Evolutionary conservation across 768 basidiomycete species (phyloP).

Genomic region (Mrakia blollopis): DNA sequence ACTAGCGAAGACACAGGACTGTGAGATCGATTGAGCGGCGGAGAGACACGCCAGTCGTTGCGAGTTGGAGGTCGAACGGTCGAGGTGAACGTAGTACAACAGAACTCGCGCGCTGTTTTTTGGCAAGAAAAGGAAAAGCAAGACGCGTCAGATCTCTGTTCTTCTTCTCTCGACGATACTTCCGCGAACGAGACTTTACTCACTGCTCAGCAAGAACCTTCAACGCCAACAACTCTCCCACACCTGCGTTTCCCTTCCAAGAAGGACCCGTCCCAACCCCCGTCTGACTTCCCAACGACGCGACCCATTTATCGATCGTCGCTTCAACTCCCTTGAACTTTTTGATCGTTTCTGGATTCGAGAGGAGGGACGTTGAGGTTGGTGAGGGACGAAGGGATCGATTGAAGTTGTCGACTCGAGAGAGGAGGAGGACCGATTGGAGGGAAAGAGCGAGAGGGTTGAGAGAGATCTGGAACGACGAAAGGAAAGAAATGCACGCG

Average conservation of each 20-base stretch:
- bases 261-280: not conserved
- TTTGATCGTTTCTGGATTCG: not conserved
- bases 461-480: not conserved
- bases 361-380: not conserved
- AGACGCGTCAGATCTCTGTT: no score
- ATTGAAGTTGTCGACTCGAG: conserved; percentile 22
- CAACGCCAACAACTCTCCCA: conserved; percentile 24
- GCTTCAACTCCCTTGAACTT: conserved; percentile 20
- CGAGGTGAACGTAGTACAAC: conserved; percentile 31
- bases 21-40: conserved; percentile 30
- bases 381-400: conserved; percentile 26
- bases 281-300: conserved; percentile 4
- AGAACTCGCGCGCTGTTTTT: conserved; percentile 29
- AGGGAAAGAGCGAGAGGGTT: conserved; percentile 11
- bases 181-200: not conserved
- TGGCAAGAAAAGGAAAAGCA: not conserved
- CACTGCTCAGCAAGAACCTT: conserved; percentile 32
- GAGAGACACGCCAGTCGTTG: conserved; percentile 29
- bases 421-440: conserved; percentile 15
- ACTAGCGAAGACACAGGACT: conserved; percentile 24
- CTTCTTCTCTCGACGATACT: no score
- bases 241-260: conserved; percentile 10
- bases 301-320: conserved; percentile 25
- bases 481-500: no score
- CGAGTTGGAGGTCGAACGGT: conserved; percentile 21